These are phyloP conservation scores for Gynandropsis gynandra DNA, from an alignment of 345 rosid species.

Conservation along the genomic window DNA sequence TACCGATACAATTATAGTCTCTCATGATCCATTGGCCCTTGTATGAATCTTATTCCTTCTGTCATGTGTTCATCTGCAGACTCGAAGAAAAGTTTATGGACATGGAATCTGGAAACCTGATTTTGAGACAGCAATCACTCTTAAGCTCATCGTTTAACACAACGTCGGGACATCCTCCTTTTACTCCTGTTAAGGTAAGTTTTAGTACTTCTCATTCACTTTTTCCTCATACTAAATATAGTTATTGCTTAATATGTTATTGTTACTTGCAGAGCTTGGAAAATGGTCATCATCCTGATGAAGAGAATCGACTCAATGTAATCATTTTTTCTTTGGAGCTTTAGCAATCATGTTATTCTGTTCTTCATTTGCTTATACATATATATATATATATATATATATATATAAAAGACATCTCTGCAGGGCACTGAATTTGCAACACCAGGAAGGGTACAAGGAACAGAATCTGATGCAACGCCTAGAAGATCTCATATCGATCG, in stretches of 20 bases:
- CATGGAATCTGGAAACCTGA: conserved; percentile 72
- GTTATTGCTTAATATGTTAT: neutral
- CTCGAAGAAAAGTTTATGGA: conserved; percentile 72
- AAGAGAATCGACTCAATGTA: conserved; percentile 49
- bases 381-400: conserved; percentile 8
- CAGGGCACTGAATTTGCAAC: conserved; percentile 64
- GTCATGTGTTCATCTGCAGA: conserved; percentile 38
- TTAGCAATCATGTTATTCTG: conserved; percentile 2
- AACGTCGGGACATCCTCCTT: conserved; percentile 50
- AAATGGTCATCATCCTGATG: conserved; percentile 61
- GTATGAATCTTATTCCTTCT: neutral
- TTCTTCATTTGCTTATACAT: conserved; percentile 7
- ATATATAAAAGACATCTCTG: conserved; percentile 15
- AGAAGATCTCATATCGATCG: conserved; percentile 63
- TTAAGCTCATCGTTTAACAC: conserved; percentile 38
- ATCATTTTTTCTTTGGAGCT: conserved; percentile 17
- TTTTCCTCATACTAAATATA: conserved; percentile 9
- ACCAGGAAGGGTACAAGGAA: conserved; percentile 43
- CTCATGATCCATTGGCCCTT: conserved; percentile 4
- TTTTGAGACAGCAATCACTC: conserved; percentile 69
- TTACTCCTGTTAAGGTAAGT: conserved; percentile 40
- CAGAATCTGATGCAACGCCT: conserved; percentile 65
- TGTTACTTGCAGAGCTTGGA: conserved; percentile 48
- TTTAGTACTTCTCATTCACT: conserved; percentile 10
- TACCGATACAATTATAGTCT: neutral